Evolutionary conservation across 2,329 filamentous ascomycete species (phyloP), one percentile per base, ranked within the genome.

Genomic region (Fusarium sororula): DNA sequence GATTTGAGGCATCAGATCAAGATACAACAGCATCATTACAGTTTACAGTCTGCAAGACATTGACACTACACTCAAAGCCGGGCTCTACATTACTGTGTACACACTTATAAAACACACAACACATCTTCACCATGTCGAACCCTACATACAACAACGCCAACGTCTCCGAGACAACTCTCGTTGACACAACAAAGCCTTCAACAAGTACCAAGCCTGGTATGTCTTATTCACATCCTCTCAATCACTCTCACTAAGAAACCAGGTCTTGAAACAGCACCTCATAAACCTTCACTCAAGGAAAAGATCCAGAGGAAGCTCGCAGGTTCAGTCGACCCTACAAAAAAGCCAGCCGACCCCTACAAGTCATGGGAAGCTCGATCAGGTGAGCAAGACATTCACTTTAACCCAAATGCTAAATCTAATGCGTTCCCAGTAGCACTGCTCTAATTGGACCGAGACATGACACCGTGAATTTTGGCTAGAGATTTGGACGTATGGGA

Each of bases 321-420:
- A 20, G 63, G 69, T 7, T 75, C 75, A 7, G 61, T 73, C 28
- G 75, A 78, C 44, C 77, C 77, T 24, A 59, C 69, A 38, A 73
- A 75, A 57, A 75, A 65, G 59, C 69, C 62, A 8, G 72, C 61
- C 20, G 74, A 78, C 15, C 74, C 75, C 7, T 67, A 62, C 48
- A 77, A 78, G 70, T 77, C 74, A 11, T 78, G 77, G 77, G 77
- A 78, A 37, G 77, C 77, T 12, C 77, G 77, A 58, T 70, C 72
- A 50, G 64, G 77, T 78, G 60, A 70, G 77, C 62, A 15, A 37
- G 10, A 53, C 10, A 54, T 41, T 44, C 53, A 38, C 44, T 47
- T 20, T 15, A 22, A 47, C 24, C 44, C 18, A 15, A 28, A 47
- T 47, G 24, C 45, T 20, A 22, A 61, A 48, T 47, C 66, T 66